phyloP scores from a whole-genome alignment of 768 basidiomycete species.

The Tulasnella sp. region DNA sequence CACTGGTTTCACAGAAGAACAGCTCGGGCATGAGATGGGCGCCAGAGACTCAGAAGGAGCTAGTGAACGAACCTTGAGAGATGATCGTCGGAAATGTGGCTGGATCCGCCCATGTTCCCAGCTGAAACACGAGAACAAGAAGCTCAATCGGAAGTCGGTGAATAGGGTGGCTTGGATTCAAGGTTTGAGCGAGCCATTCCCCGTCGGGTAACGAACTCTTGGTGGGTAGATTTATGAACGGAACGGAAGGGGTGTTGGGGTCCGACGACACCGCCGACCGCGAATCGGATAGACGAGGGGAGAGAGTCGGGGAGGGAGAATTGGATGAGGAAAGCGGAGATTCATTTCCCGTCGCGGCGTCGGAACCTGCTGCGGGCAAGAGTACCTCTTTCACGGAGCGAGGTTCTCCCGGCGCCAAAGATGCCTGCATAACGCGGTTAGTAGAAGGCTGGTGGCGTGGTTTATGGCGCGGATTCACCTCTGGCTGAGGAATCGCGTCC shows the following conservation, averaged over 20 bases:
- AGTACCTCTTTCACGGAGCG: not conserved
- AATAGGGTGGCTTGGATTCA: not conserved
- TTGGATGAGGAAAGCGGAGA: not conserved
- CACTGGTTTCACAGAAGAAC: not conserved
- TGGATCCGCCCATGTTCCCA: constrained; percentile 10
- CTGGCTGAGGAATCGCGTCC: not conserved
- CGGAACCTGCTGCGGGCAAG: not conserved
- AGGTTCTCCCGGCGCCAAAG: not conserved
- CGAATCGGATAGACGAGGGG: not conserved
- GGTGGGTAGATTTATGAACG: not conserved
- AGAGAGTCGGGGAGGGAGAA: not conserved
- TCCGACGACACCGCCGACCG: not conserved
- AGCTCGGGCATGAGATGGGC: not conserved
- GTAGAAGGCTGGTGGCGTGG: not conserved
- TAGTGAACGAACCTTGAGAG: constrained; percentile 16
- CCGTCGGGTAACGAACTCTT: not conserved
- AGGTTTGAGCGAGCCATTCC: not conserved
- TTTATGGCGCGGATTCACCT: not conserved
- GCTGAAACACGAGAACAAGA: constrained; percentile 18
- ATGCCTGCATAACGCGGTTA: not conserved
- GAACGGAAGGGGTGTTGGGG: not conserved
- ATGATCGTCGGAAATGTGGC: constrained; percentile 21
- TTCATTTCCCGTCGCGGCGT: not conserved
- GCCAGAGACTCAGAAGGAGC: too few relatives aligned
- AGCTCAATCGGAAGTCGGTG: constrained; percentile 18